Conservation (phyloP, 345 rosid genomes). For the Populus simonii region DNA sequence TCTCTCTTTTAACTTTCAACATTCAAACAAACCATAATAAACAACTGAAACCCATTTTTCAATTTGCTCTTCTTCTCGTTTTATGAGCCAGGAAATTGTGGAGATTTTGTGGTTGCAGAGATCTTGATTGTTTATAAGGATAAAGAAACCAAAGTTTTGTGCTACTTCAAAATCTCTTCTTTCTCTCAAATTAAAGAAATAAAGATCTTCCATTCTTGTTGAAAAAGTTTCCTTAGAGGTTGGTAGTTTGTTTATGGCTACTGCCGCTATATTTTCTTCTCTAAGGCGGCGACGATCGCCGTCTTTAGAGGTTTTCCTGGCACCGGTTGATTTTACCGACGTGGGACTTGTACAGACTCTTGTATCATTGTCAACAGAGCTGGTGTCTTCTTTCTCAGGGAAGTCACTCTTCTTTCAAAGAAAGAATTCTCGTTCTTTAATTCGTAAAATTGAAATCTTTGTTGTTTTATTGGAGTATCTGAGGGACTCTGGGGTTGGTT, state of each 20-base stretch:
- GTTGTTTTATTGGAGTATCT: conserved; percentile 58
- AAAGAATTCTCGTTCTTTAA: conserved; percentile 67
- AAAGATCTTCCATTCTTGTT: no score
- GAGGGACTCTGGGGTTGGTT: conserved; percentile 41
- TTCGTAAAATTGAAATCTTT: conserved; percentile 70
- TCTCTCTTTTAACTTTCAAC: neutral
- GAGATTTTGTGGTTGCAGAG: conserved; percentile 7
- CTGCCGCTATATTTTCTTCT: conserved; percentile 83
- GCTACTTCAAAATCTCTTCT: conserved; percentile 5
- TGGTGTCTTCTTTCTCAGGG: conserved; percentile 49
- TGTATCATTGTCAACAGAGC: conserved; percentile 52
- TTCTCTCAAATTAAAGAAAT: neutral
- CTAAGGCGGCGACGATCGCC: conserved; percentile 72
- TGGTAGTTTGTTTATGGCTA: conserved; percentile 44
- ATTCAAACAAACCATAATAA: conserved; percentile 4
- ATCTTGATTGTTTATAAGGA: neutral
- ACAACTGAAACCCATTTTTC: neutral
- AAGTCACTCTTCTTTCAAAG: conserved; percentile 56
- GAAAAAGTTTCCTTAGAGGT: neutral
- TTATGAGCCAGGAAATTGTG: neutral
- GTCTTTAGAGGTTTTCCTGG: conserved; percentile 72
- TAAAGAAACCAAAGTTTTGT: neutral
- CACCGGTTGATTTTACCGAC: conserved; percentile 77
- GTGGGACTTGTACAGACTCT: conserved; percentile 64
- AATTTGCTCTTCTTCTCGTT: neutral